phyloP scores from a whole-genome alignment of 257 asterid genomes.

The Jasminum sambac region DNA sequence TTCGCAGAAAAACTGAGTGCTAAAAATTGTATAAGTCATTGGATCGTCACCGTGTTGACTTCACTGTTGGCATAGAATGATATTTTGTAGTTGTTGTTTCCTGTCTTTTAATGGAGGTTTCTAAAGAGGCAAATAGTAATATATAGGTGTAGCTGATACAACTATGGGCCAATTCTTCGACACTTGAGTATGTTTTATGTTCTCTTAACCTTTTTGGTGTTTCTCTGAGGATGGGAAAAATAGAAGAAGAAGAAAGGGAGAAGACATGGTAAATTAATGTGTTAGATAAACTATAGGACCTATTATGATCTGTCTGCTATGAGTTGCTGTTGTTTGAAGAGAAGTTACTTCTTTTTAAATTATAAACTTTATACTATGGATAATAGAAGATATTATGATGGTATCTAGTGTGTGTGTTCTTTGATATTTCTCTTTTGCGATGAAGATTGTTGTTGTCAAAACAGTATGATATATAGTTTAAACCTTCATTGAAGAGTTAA shows the following conservation, averaged over 20 bases:
- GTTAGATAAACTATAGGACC: conserved; percentile 5
- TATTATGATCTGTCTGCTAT: conserved; percentile 21
- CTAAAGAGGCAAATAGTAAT: no score
- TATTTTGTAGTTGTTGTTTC: no score
- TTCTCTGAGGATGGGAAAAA: conserved; percentile 5
- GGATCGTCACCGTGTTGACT: no score
- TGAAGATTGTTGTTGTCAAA: background rate
- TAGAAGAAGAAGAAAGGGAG: background rate
- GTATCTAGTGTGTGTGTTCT: background rate
- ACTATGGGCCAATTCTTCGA: no score
- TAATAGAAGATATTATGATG: background rate
- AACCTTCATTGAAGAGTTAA: background rate
- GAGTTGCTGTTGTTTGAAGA: conserved; percentile 29
- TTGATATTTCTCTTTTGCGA: background rate
- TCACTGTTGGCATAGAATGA: no score
- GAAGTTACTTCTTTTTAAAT: conserved; percentile 21
- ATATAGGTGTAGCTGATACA: no score
- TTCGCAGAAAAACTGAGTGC: no score
- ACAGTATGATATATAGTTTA: background rate
- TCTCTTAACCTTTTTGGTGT: background rate
- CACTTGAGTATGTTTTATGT: no score
- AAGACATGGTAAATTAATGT: conserved; percentile 20
- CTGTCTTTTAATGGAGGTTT: no score
- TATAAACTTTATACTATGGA: conserved; percentile 20
- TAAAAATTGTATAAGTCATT: no score